Conservation (phyloP, 1,284 basidiomycete genomes). For the Cryptococcus sp. region DNA sequence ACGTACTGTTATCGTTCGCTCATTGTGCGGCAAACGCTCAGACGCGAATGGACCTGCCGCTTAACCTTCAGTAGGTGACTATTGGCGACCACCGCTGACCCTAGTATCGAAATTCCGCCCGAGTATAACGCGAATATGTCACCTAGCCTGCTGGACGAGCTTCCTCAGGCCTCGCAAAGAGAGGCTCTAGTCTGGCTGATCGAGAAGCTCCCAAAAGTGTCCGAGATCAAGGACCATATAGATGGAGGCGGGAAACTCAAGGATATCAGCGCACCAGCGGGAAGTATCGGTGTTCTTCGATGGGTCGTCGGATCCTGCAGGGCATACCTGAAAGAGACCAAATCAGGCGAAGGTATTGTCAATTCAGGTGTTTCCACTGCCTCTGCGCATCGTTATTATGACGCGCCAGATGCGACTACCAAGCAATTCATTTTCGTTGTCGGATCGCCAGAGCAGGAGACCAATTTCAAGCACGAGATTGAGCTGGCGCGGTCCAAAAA, state of each 20-base stretch:
- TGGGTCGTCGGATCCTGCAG: constrained; percentile 33
- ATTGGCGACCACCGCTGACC: neutral
- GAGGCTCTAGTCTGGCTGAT: constrained; percentile 26
- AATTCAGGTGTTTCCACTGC: neutral
- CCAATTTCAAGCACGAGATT: constrained; percentile 26
- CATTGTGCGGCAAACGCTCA: constrained; percentile 19
- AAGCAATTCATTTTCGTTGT: constrained; percentile 35
- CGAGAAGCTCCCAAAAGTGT: constrained; percentile 24
- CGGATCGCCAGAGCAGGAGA: constrained; percentile 30
- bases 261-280: constrained; percentile 11
- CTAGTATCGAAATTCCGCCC: constrained; percentile 22
- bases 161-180: constrained; percentile 5
- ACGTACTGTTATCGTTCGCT: constrained; percentile 30
- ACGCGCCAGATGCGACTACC: constrained; percentile 1
- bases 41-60: constrained; percentile 29
- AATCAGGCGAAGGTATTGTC: constrained; percentile 25
- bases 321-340: constrained; percentile 29
- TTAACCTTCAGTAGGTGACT: constrained; percentile 21
- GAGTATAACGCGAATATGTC: constrained; percentile 9
- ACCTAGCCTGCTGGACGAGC: constrained; percentile 12
- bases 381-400: neutral
- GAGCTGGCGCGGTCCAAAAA: constrained; percentile 14
- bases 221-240: constrained; percentile 19
- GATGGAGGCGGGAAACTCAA: constrained; percentile 15
- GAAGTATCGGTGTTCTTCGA: constrained; percentile 24